Conservation (phyloP, 2,329 filamentous ascomycete species). For the Colletotrichum tamarilloi region DNA sequence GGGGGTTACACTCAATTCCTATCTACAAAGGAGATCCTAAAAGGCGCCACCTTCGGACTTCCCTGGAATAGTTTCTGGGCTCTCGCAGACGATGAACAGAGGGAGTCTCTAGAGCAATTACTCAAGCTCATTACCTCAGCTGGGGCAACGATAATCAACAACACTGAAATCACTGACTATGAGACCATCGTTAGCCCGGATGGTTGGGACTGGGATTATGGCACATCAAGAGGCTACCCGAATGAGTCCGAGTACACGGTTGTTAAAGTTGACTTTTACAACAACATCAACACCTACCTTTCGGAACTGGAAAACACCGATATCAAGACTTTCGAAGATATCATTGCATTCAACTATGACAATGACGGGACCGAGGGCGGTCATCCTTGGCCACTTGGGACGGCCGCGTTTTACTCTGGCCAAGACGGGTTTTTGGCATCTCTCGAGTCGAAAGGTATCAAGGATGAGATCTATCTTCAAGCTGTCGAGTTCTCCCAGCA, state of each 20-base stretch:
- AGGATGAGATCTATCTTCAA: conserved; percentile 74
- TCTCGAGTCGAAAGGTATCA: conserved; percentile 67
- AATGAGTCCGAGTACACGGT: conserved; percentile 81
- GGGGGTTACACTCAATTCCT: conserved; percentile 70
- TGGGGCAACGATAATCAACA: conserved; percentile 76
- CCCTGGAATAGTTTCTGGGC: conserved; percentile 80
- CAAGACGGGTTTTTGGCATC: conserved; percentile 78
- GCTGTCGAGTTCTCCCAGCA: conserved; percentile 71
- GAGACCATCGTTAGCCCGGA: conserved; percentile 70
- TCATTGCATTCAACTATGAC: conserved; percentile 72
- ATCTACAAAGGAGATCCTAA: conserved; percentile 62
- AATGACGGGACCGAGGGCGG: conserved; percentile 77
- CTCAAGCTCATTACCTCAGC: conserved; percentile 66
- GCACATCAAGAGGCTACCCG: conserved; percentile 66
- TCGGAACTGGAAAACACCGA: conserved; percentile 70
- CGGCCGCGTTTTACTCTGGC: conserved; percentile 75
- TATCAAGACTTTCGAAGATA: conserved; percentile 70
- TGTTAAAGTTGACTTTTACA: conserved; percentile 77
- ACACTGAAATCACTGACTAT: conserved; percentile 74
- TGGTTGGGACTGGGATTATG: conserved; percentile 83
- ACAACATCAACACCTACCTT: conserved; percentile 71
- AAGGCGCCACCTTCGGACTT: conserved; percentile 74
- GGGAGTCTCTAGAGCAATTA: conserved; percentile 60
- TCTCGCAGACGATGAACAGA: conserved; percentile 66
- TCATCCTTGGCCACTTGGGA: conserved; percentile 60